Evolutionary conservation across 306 rosid genomes (phyloP), one percentile per base, ranked within the genome.

Genomic region (Senna siamea): DNA sequence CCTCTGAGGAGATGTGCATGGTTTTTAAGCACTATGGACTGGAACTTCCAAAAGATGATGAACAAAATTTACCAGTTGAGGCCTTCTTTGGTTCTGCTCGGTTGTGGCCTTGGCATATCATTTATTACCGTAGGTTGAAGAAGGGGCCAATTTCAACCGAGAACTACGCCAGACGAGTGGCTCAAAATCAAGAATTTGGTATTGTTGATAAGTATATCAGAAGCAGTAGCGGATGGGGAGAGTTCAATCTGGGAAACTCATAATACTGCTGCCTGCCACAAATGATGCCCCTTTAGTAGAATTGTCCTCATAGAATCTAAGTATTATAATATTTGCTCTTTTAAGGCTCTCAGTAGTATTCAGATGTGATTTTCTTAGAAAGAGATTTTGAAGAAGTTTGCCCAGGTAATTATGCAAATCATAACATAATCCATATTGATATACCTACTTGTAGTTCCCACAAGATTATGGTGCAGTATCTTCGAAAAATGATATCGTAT

Each of bases 191-290:
- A 79, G 85, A 88, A 76, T 88, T 80, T 53, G 82, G 87, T 55
- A 90, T 90, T 76, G 80, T 84, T 80, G 96, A 90, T 66, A 85
- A 85, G 84, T 86, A 82, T 76, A 64, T 88, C 41, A 81, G 89
- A 79, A 84, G 93, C 79, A 87, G 96, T 43, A 88, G 88, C 63
- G 93, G 96, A 43, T 88, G 96, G 93, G 86, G 80, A 68, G 93
- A 90, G 72, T 51, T 73, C 44, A 59, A 35, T 71, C 56, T 11
- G 43, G 83, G 73, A 40, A 82, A 72, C 40, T 32, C 80, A 35
- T 81, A 48, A 71, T 60, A 52, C 19, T 64, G 17, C 59, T 48
- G 57, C 65, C 37, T 54, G 52, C 60, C 44, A 41, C 23, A 15
- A 10, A 34, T 64, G 54, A 70, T 43, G 48, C 34, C 43, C 47